Base-by-base conservation (phyloP, 345 rosid species). In the Citrus unshiu region DNA sequence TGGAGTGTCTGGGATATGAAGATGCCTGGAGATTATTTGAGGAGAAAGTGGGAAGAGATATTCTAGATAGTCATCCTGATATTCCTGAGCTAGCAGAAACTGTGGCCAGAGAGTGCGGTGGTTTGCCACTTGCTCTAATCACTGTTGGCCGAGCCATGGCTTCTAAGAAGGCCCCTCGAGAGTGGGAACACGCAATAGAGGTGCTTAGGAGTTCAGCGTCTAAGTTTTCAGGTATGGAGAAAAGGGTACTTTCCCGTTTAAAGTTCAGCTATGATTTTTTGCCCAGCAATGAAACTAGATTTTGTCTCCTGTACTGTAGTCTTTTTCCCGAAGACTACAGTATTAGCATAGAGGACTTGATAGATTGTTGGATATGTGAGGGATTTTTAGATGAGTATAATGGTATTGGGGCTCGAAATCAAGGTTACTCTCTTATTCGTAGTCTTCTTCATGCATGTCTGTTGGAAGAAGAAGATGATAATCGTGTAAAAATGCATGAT, bases 401-500 rank as follows among this genome's bases (percentile, higher is more conserved):
- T 3, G 13, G 16, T 9, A 22, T 51, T 37, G 56, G 13, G 12
- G 68, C 65, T 21, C 27, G 49, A 43, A 43, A 43, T 43, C 49
- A 43, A 43, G 49, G 49, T 75, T 7, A 84, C 85, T 9, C 4
- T 9, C 78, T 90, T 25, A 62, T 85, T n/a, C 79, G 82, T 27
- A 73, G 19, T 62, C 87, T 89, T 6, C 7, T 68, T 37, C 25
- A 12, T 27, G 81, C 80, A 0, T 75, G 83, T 72, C 72, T 86
- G 9, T 58, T 89, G 77, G 80, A 85, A 35, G 67, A 37, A 27
- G 57, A 7, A 21, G 32, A 68, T 5, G 75, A 77, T 14, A 34
- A 9, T 12, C 4, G 6, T 39, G 82, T 87, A 3, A 82, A 80
- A 62, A 85, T 89, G 90, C 91, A 84, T 70, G 87, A 82, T 59